Conservation (phyloP, 345 rosid genomes). For the Eucalyptus sideroxylon region DNA sequence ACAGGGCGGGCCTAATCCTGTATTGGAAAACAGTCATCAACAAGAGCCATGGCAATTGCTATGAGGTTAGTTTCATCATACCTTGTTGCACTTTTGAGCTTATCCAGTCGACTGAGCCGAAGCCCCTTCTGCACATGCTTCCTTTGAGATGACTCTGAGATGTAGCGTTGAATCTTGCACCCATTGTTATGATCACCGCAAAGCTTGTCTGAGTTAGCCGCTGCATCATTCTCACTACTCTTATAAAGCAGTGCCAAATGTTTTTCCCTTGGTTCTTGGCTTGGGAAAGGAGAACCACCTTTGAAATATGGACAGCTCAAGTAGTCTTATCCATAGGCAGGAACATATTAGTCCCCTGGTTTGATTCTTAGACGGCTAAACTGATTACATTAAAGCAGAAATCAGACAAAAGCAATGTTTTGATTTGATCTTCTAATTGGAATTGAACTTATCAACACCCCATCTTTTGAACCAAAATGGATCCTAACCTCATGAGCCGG, state of each 20-base stretch:
- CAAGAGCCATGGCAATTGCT: not conserved
- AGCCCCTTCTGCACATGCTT: not conserved
- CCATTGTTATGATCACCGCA: not conserved
- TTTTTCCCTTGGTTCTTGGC: not conserved
- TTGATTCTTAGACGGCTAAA: not conserved
- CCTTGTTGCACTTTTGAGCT: not conserved
- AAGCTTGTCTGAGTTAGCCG: not conserved
- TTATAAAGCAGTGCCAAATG: not conserved
- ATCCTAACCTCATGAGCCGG: not conserved
- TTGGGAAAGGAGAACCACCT: not conserved
- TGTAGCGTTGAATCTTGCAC: not conserved
- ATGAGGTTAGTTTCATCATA: not conserved
- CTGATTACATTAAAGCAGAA: not conserved
- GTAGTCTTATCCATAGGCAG: not conserved
- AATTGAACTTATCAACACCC: not conserved
- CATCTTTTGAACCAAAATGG: not conserved
- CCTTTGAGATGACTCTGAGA: not conserved
- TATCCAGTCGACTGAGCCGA: not conserved
- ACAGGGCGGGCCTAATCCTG: not conserved
- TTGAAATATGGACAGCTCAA: not conserved
- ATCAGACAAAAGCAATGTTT: not conserved
- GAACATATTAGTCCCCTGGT: not conserved
- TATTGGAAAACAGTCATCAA: not conserved
- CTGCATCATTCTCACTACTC: not conserved
- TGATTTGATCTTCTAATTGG: not conserved